These are phyloP conservation scores for Botrytis sinoallii DNA, from an alignment of 2,329 filamentous ascomycete species.

Conservation along the genomic window DNA sequence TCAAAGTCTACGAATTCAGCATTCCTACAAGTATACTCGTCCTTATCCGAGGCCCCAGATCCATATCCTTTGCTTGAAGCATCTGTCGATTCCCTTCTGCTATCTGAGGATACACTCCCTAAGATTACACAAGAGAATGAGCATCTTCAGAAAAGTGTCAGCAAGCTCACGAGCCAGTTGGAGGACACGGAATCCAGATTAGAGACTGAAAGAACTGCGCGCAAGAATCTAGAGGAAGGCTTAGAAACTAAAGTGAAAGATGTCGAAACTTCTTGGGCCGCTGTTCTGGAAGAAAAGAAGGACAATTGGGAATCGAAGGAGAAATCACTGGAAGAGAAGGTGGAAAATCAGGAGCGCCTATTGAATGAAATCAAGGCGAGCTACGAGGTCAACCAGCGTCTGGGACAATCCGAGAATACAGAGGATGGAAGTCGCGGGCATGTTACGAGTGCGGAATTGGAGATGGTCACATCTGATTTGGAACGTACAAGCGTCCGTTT, in stretches of 20 bases:
- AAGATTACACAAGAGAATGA: slow-evolving; percentile 86
- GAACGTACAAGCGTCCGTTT: slow-evolving; percentile 84
- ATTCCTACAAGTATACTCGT: slow-evolving; percentile 89
- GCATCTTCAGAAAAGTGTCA: slow-evolving; percentile 76
- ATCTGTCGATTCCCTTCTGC: slow-evolving; percentile 87
- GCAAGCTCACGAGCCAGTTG: slow-evolving; percentile 72
- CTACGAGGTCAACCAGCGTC: slow-evolving; percentile 90
- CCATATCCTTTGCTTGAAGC: slow-evolving; percentile 95
- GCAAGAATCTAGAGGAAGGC: slow-evolving; percentile 72
- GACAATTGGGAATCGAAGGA: slow-evolving; percentile 97
- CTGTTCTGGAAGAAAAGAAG: slow-evolving; percentile 86
- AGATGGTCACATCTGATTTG: slow-evolving; percentile 87
- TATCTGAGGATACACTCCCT: slow-evolving; percentile 88
- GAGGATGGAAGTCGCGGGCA: slow-evolving; percentile 58
- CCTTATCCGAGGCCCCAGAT: slow-evolving; percentile 91
- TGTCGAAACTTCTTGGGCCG: slow-evolving; percentile 84
- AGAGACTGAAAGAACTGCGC: slow-evolving; percentile 70
- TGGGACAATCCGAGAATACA: slow-evolving; percentile 68
- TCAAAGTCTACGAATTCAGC: slow-evolving; percentile 91
- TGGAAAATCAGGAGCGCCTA: slow-evolving; percentile 88
- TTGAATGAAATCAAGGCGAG: slow-evolving; percentile 94
- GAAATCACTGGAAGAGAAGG: slow-evolving; percentile 83
- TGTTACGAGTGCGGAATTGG: slow-evolving; percentile 83
- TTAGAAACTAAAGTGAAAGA: slow-evolving; percentile 82
- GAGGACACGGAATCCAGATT: slow-evolving; percentile 78